Evolutionary conservation across 176 grass and related monocot species (phyloP).

Genomic region (Olyra latifolia): DNA sequence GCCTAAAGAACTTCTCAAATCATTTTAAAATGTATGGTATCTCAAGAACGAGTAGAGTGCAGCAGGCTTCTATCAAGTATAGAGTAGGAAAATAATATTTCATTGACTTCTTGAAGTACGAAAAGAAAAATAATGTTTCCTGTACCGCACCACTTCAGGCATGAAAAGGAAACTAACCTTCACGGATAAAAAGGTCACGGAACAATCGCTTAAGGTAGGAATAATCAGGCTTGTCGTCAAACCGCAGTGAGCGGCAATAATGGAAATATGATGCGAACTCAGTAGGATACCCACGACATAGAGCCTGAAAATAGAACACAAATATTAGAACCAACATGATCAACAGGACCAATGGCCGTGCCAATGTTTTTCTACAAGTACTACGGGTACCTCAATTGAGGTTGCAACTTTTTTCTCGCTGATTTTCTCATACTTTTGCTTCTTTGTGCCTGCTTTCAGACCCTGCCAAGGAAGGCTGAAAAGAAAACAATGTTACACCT

Average conservation of each 20-base stretch:
- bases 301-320: constrained; percentile 51
- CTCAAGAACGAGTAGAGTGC: not conserved
- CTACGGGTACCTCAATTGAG: constrained; percentile 73
- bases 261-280: constrained; percentile 99
- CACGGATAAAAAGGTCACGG: constrained; percentile 94
- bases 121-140: constrained; percentile 1
- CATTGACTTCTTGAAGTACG: not conserved
- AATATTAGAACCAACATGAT: constrained; percentile 29
- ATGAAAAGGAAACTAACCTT: constrained; percentile 55
- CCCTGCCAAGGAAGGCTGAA: constrained; percentile 97
- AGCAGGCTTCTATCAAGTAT: not conserved
- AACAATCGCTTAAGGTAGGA: constrained; percentile 93
- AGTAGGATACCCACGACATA: constrained; percentile 83
- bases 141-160: not conserved
- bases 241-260: constrained; percentile 86
- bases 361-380: not conserved
- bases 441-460: constrained; percentile 96
- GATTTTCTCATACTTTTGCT: constrained; percentile 95
- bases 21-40: not conserved
- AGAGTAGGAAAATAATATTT: not conserved
- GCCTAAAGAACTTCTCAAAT: not conserved
- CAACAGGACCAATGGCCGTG: not conserved
- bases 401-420: constrained; percentile 97
- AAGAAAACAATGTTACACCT: constrained; percentile 31
- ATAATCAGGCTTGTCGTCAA: constrained; percentile 97